These are phyloP conservation scores for Colletotrichum limetticola DNA, from an alignment of 2,329 filamentous ascomycete genomes.

Conservation along the genomic window DNA sequence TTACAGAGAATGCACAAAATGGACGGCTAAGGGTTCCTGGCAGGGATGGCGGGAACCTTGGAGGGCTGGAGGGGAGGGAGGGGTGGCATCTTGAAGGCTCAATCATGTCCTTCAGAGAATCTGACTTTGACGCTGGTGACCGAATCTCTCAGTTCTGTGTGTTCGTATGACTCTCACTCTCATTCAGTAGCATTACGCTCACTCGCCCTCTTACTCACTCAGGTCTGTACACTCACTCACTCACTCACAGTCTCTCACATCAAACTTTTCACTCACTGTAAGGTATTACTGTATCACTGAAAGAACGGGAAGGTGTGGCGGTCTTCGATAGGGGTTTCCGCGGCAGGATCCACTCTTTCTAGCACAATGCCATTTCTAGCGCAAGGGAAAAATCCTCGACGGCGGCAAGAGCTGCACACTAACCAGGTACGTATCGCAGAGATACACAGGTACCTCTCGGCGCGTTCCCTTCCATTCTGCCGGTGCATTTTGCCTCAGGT, in stretches of 20 bases:
- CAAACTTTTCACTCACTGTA: too few species aligned
- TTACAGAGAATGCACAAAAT: not conserved
- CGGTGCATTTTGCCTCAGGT: not conserved
- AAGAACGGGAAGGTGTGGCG: not conserved
- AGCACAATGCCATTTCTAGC: slow-evolving; percentile 9
- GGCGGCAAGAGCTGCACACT: not conserved
- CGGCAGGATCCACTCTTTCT: slow-evolving; percentile 19
- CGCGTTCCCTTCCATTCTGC: not conserved
- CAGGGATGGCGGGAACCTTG: slow-evolving; percentile 8
- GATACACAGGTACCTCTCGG: not conserved
- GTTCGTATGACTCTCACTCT: not conserved
- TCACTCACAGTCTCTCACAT: not conserved
- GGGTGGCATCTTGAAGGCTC: not conserved
- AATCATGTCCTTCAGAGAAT: not conserved
- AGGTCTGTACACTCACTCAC: not conserved
- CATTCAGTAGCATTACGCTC: not conserved
- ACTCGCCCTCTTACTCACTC: not conserved
- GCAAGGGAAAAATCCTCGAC: slow-evolving; percentile 5
- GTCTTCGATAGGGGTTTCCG: slow-evolving; percentile 17
- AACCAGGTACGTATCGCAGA: not conserved
- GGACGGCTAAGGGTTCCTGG: slow-evolving; percentile 7
- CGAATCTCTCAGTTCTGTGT: not conserved
- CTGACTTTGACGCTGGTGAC: too few species aligned
- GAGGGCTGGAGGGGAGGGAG: slow-evolving; percentile 1
- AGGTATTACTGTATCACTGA: not conserved